A percentile compares a stretch with the other conserved stretches of the same genome.
These are phyloP conservation scores for Scheffersomyces coipomensis DNA, from an alignment of 805 yeast genomes.

Conservation along the genomic window DNA sequence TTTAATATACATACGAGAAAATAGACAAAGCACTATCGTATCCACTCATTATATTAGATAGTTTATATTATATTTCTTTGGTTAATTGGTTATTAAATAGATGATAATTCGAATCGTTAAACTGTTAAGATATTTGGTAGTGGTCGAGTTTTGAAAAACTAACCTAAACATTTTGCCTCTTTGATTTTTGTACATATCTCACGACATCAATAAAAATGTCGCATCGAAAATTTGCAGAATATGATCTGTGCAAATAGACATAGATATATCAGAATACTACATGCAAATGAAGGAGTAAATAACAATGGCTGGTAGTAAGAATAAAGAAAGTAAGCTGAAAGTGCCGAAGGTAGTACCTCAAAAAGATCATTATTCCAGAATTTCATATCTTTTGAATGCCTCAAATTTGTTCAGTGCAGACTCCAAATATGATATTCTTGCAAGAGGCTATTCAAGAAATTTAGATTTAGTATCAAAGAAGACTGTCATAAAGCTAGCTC, in stretches of 20 bases:
- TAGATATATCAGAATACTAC: background rate
- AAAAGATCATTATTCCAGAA: conserved; percentile 58
- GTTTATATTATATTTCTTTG: too few species aligned
- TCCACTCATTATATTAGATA: conserved; percentile 97
- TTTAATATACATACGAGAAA: conserved; percentile 76
- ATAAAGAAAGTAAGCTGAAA: conserved; percentile 9
- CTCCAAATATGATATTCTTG: conserved; percentile 49
- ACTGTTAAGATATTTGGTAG: background rate
- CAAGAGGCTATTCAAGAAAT: conserved; percentile 54
- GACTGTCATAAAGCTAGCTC: conserved; percentile 63
- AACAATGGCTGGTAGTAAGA: conserved; percentile 8
- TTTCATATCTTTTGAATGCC: conserved; percentile 44
- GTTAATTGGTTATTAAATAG: too few species aligned
- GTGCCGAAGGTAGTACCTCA: conserved; percentile 45
- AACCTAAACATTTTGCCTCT: conserved; percentile 1
- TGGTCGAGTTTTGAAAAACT: background rate
- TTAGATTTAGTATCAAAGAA: conserved; percentile 65
- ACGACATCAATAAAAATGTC: conserved; percentile 1
- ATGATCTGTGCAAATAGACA: background rate
- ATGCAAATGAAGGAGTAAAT: conserved; percentile 4
- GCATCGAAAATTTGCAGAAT: too few species aligned
- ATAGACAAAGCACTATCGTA: conserved; percentile 98
- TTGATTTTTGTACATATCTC: background rate
- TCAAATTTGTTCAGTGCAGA: background rate
- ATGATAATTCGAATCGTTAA: too few species aligned